phyloP scores from a whole-genome alignment of 169 alveolate genomes.

The Plasmodium gonderi region DNA sequence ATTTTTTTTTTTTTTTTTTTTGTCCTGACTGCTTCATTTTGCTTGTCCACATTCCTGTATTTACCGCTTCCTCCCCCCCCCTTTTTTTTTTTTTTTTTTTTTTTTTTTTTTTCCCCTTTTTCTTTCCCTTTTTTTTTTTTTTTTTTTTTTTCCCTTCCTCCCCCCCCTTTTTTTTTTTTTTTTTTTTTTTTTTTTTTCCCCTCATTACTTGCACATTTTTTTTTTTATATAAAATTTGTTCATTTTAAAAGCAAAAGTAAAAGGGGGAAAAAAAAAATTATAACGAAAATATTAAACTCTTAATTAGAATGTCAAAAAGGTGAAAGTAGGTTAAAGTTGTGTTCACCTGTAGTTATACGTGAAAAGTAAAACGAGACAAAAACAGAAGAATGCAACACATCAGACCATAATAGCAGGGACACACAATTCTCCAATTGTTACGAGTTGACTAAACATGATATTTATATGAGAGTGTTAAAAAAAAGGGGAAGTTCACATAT shows the following conservation, averaged over 20 bases:
- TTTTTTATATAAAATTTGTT: too few species aligned
- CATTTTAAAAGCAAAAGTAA: not conserved
- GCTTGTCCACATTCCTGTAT: not conserved
- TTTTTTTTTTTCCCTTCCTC: not conserved
- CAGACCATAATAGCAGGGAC: not conserved
- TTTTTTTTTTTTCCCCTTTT: not conserved
- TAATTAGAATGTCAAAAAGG: not conserved
- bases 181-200: not conserved
- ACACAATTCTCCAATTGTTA: not conserved
- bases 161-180: not conserved
- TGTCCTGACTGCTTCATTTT: not conserved
- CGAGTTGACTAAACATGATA: not conserved
- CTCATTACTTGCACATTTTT: not conserved
- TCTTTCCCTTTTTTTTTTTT: not conserved
- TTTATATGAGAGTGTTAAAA: not conserved
- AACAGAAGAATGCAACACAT: not conserved
- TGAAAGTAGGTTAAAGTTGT: not conserved
- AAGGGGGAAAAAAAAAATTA: slow-evolving; percentile 4
- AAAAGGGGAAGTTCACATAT: not conserved
- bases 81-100: not conserved
- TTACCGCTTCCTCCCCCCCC: not conserved
- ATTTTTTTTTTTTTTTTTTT: not conserved
- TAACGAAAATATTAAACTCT: not conserved
- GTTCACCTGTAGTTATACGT: not conserved
- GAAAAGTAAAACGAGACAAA: not conserved